Base-by-base conservation (phyloP, 495 filamentous ascomycete genomes). In the Hypoxylon cercidicola region DNA sequence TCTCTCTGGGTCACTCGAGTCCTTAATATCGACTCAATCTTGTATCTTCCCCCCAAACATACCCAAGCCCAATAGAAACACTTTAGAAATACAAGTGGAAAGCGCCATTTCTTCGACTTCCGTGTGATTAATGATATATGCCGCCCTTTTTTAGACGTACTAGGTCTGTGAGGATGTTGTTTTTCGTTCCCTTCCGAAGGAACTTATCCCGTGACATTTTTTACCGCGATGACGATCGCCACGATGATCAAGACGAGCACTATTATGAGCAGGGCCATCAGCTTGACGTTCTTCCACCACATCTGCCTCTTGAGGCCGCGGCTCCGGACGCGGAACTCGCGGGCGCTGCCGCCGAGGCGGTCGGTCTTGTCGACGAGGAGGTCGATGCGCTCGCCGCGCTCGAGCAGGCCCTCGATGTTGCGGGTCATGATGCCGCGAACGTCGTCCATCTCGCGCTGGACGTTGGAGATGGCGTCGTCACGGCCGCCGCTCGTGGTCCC, bases 221-320 rank as follows among this genome's bases (percentile, higher is more conserved):
- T 79, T 37, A 79, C 56, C 21, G 76, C 72, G 39, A 82, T 73
- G 6, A 82, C 75, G 13, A 83, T 79, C 21, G 78, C 70, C 44
- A 79, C 64, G 30, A 98, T 67, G 78, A 99, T 85, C 76, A 99
- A 90, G 12, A 93, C 75, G 34, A 96, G 75, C 40, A 98, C 95
- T 46, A 97, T 68, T 1, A 82, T 86, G 67, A 99, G 76, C 69
- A 99, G 74, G 34, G 87, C 87, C 93, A 98, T 97, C 72, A 93
- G 66, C 77, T 96, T 95, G 16, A 94, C 84, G 79, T 99, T 99
- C 89, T 99, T 99, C 93, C 94, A 99, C 95, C 95, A 99, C 96
- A 98, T 98, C 70, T 87, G 81, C 75, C 95, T 82, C 80, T 94
- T 90, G 74, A 99, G 74, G 0, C 91, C 91, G 21, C 90, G 81